These are phyloP conservation scores for Metrosideros polymorpha DNA, from an alignment of 441 rosid species.

Conservation along the genomic window DNA sequence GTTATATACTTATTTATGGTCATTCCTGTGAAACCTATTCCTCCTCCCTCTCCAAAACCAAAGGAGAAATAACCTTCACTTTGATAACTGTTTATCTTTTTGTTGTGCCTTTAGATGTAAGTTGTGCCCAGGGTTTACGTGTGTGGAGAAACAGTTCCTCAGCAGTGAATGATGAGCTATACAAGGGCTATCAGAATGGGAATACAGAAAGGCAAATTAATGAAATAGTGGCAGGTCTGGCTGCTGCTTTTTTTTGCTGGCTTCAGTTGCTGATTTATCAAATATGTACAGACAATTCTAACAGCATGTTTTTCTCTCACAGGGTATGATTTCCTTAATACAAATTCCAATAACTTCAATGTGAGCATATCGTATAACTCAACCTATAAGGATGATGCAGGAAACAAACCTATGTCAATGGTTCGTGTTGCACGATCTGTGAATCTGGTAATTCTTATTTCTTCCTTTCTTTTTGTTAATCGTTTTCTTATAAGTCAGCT, in stretches of 20 bases:
- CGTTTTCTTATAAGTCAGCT: background rate
- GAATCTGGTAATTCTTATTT: conserved; percentile 1
- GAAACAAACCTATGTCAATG: background rate
- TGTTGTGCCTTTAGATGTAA: background rate
- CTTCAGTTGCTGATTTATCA: background rate
- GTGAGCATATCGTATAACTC: conserved; percentile 3
- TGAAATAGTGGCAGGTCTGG: conserved; percentile 2
- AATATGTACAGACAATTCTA: background rate
- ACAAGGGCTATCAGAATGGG: background rate
- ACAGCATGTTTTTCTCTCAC: background rate
- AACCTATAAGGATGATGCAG: background rate
- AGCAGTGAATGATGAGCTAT: background rate
- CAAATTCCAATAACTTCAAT: background rate
- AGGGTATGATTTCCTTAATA: conserved; percentile 8
- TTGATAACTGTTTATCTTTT: background rate
- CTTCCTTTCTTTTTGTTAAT: background rate
- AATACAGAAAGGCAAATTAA: background rate
- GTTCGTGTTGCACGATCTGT: background rate
- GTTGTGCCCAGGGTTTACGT: background rate
- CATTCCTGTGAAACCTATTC: background rate
- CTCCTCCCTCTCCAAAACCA: background rate
- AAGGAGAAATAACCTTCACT: background rate
- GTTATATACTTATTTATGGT: background rate
- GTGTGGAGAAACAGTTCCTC: background rate
- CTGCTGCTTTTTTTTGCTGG: background rate